These are phyloP conservation scores for Dryas octopetala DNA, from an alignment of 306 rosid genomes.

Conservation along the genomic window DNA sequence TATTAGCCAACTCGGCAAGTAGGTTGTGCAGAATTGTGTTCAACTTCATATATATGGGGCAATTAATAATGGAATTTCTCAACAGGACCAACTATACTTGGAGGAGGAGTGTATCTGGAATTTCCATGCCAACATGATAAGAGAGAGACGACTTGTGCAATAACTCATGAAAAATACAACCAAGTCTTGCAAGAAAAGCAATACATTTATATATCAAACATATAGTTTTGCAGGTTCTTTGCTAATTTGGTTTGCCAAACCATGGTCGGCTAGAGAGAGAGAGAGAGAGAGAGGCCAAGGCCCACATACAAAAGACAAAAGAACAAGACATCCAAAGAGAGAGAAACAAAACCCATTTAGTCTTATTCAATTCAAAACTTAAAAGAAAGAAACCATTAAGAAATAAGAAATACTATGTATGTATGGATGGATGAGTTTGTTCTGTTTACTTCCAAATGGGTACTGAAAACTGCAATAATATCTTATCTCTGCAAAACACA, in stretches of 20 bases:
- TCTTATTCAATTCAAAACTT: not conserved
- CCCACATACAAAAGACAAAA: slow-evolving; percentile 12
- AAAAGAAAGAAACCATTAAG: slow-evolving; percentile 3
- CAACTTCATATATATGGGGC: not conserved
- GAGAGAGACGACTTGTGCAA: slow-evolving; percentile 34
- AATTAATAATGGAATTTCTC: not conserved
- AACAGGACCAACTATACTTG: not conserved
- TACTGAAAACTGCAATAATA: not conserved
- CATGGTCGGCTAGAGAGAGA: not conserved
- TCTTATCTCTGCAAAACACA: slow-evolving; percentile 6
- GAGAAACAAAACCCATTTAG: slow-evolving; percentile 7
- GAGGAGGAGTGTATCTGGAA: slow-evolving; percentile 21
- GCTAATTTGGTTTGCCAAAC: slow-evolving; percentile 21
- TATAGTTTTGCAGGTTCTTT: slow-evolving; percentile 33
- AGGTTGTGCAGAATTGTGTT: not conserved
- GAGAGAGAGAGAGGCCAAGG: not conserved
- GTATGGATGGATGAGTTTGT: not conserved
- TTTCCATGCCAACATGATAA: slow-evolving; percentile 19
- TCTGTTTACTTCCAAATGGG: slow-evolving; percentile 13
- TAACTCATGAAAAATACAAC: not conserved
- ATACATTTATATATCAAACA: not conserved
- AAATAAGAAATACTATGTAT: not conserved
- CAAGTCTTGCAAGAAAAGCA: slow-evolving; percentile 48
- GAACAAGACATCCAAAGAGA: slow-evolving; percentile 7
- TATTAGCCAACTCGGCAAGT: slow-evolving; percentile 10